A percentile compares a stretch with the other conserved stretches of the same genome.
Conservation (phyloP, 192 early-diverging fungal genomes). For the Linderina pennispora region DNA sequence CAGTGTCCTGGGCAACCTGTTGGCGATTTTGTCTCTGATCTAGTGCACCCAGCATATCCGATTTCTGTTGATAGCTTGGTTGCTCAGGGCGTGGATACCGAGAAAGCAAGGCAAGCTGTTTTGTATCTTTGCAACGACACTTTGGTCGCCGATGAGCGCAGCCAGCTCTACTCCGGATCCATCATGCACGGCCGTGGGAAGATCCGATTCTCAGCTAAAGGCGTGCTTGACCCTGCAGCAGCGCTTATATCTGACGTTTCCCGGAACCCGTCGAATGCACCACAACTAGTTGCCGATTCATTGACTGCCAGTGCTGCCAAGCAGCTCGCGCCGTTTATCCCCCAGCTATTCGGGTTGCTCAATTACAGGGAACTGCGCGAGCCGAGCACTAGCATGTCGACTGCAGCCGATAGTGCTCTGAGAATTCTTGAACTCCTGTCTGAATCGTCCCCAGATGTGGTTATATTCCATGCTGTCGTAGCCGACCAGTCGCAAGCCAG, state of each 20-base stretch:
- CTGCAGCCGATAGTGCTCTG: slow-evolving; percentile 4
- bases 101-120: slow-evolving; percentile 26
- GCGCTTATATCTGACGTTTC: slow-evolving; percentile 20
- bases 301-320: slow-evolving; percentile 12
- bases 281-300: slow-evolving; percentile 1
- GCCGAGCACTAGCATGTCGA: neutral
- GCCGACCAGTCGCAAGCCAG: slow-evolving; percentile 16
- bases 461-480: slow-evolving; percentile 26
- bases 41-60: slow-evolving; percentile 3
- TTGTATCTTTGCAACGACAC: slow-evolving; percentile 9
- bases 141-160: neutral
- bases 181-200: slow-evolving; percentile 10
- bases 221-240: slow-evolving; percentile 27
- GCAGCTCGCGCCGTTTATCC: slow-evolving; percentile 25
- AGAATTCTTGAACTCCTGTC: slow-evolving; percentile 10
- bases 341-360: slow-evolving; percentile 35
- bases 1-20: too few relatives aligned
- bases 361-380: neutral
- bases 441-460: slow-evolving; percentile 10
- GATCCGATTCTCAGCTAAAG: slow-evolving; percentile 15
- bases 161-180: slow-evolving; percentile 12
- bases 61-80: neutral
- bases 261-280: neutral
- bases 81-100: neutral
- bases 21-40: too few relatives aligned